A percentile compares a stretch with the other conserved stretches of the same genome.
These are phyloP conservation scores for Thraustochytrium striatum DNA, from an alignment of 352 stramenopile species.

Conservation along the genomic window DNA sequence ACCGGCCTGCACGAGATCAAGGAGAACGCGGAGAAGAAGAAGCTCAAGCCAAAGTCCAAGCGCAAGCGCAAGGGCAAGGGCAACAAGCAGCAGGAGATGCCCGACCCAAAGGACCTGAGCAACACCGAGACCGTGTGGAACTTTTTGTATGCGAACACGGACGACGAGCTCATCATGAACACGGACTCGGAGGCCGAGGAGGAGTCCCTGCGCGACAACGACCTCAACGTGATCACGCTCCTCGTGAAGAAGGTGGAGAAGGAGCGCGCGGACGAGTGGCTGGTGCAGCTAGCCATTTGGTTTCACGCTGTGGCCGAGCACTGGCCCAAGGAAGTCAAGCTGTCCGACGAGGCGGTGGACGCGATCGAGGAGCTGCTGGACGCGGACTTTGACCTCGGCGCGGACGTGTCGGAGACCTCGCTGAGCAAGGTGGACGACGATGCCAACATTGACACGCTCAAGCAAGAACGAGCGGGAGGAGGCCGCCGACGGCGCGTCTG, in stretches of 20 bases:
- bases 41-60: not conserved
- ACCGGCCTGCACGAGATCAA: not conserved
- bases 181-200: constrained; percentile 16
- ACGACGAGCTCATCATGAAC: constrained; percentile 28
- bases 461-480: not conserved
- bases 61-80: not conserved
- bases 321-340: constrained; percentile 21
- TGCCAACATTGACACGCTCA: not conserved
- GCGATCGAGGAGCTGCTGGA: constrained; percentile 1
- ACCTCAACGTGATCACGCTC: constrained; percentile 46
- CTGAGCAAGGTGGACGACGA: not conserved
- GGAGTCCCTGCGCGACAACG: not conserved
- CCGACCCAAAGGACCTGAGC: not conserved
- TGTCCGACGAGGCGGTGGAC: not conserved
- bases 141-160: constrained; percentile 44
- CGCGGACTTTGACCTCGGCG: not conserved
- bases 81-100: not conserved
- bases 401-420: not conserved
- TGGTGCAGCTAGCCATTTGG: constrained; percentile 39
- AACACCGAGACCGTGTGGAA: constrained; percentile 34
- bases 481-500: not conserved
- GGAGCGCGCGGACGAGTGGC: constrained; percentile 7
- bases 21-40: not conserved
- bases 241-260: constrained; percentile 8
- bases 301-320: constrained; percentile 17